A percentile compares a stretch with the other conserved stretches of the same genome.
These are phyloP conservation scores for Pachysolen tannophilus DNA, from an alignment of 805 yeast species.

Conservation along the genomic window DNA sequence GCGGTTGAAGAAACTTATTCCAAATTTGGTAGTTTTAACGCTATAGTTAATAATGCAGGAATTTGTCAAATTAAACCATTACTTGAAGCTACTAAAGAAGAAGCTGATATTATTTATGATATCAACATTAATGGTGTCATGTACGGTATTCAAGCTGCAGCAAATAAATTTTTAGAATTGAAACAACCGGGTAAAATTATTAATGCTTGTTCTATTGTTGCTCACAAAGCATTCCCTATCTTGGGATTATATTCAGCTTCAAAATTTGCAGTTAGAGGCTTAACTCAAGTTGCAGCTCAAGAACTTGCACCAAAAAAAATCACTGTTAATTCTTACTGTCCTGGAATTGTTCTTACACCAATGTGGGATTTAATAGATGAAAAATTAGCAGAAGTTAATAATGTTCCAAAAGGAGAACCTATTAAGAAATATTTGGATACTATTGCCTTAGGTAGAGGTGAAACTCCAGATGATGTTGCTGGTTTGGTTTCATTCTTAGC, in stretches of 20 bases:
- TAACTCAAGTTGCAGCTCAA: conserved; percentile 29
- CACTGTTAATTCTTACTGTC: conserved; percentile 30
- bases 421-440: conserved; percentile 17
- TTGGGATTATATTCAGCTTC: conserved; percentile 26
- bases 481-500: conserved; percentile 26
- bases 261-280: conserved; percentile 28
- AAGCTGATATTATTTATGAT: conserved; percentile 15
- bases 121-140: conserved; percentile 25
- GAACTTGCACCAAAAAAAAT: conserved; percentile 28
- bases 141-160: conserved; percentile 27
- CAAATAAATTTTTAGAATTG: conserved; percentile 18
- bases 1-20: conserved; percentile 21
- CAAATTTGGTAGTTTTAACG: conserved; percentile 24
- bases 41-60: conserved; percentile 31
- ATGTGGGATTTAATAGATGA: conserved; percentile 25
- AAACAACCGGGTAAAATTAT: conserved; percentile 29
- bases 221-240: conserved; percentile 23
- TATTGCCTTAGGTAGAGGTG: conserved; percentile 27
- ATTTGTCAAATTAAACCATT: conserved; percentile 20
- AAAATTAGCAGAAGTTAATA: conserved; percentile 16
- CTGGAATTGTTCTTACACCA: conserved; percentile 33
- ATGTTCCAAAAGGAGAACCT: conserved; percentile 20
- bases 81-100: conserved; percentile 20
- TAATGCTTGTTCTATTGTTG: conserved; percentile 28
- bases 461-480: conserved; percentile 28